These are phyloP conservation scores for Aschersonia sp. DNA, from an alignment of 2,329 filamentous ascomycete species.

Conservation along the genomic window DNA sequence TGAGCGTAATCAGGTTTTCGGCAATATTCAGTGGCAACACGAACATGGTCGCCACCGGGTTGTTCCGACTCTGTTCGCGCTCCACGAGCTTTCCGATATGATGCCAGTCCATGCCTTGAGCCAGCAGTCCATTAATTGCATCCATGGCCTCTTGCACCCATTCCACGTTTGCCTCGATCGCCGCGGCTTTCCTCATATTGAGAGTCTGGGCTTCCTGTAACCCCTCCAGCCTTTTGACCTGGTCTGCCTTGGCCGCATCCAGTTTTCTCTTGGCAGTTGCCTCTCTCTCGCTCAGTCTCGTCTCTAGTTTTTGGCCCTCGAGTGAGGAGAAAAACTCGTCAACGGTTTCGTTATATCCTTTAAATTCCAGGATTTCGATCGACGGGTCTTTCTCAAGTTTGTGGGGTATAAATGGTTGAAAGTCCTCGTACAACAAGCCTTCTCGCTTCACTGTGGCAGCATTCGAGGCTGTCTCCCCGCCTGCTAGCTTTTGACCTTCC, in stretches of 20 bases:
- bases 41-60: slow-evolving; percentile 77
- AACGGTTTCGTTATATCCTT: slow-evolving; percentile 82
- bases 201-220: slow-evolving; percentile 68
- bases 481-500: slow-evolving; percentile 2
- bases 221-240: slow-evolving; percentile 70
- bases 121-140: slow-evolving; percentile 81
- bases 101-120: slow-evolving; percentile 94
- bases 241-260: slow-evolving; percentile 70
- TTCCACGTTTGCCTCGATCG: slow-evolving; percentile 81
- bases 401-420: slow-evolving; percentile 76
- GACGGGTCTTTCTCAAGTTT: slow-evolving; percentile 59
- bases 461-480: slow-evolving; percentile 12
- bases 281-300: slow-evolving; percentile 67
- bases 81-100: slow-evolving; percentile 82
- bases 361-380: slow-evolving; percentile 58
- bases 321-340: slow-evolving; percentile 97
- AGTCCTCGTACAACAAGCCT: slow-evolving; percentile 73
- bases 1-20: slow-evolving; percentile 76
- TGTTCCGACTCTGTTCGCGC: slow-evolving; percentile 65
- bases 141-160: slow-evolving; percentile 86
- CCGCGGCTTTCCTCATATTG: slow-evolving; percentile 76
- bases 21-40: slow-evolving; percentile 74
- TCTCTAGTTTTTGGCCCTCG: slow-evolving; percentile 85
- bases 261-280: slow-evolving; percentile 69
- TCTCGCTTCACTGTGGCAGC: slow-evolving; percentile 22